A percentile compares a stretch with the other conserved stretches of the same genome.
phyloP scores from a whole-genome alignment of 345 rosid genomes.

The Moricandia moricandioides region DNA sequence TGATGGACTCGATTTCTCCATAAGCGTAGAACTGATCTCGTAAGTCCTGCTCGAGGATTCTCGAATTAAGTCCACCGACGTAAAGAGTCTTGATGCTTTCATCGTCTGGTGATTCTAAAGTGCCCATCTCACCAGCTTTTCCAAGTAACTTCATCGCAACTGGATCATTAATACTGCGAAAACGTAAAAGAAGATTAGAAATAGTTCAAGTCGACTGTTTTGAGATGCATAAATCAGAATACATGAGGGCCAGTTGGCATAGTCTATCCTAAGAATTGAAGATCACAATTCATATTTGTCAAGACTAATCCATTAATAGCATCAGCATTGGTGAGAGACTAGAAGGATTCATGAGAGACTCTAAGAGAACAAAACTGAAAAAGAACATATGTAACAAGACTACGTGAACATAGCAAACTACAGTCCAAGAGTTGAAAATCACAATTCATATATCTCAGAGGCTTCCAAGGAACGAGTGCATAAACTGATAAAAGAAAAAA shows the following conservation, averaged over 20 bases:
- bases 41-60: constrained; percentile 83
- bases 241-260: background rate
- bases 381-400: too few species aligned
- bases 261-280: background rate
- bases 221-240: background rate
- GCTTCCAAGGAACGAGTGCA: background rate
- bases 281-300: background rate
- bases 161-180: constrained; percentile 84
- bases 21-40: constrained; percentile 87
- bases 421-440: background rate
- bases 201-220: background rate
- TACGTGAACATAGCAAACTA: too few species aligned
- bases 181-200: constrained; percentile 9
- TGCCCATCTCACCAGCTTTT: constrained; percentile 97
- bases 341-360: background rate
- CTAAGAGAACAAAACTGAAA: background rate
- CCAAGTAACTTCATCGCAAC: constrained; percentile 87
- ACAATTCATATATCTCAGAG: background rate
- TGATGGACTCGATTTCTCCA: constrained; percentile 85
- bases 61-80: constrained; percentile 82
- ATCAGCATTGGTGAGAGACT: background rate
- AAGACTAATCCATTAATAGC: background rate
- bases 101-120: constrained; percentile 88
- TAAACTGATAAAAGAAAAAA: background rate
- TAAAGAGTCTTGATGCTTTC: constrained; percentile 89